These are phyloP conservation scores for Stagonosporopsis tanaceti DNA, from an alignment of 2,329 filamentous ascomycete genomes.

Conservation along the genomic window DNA sequence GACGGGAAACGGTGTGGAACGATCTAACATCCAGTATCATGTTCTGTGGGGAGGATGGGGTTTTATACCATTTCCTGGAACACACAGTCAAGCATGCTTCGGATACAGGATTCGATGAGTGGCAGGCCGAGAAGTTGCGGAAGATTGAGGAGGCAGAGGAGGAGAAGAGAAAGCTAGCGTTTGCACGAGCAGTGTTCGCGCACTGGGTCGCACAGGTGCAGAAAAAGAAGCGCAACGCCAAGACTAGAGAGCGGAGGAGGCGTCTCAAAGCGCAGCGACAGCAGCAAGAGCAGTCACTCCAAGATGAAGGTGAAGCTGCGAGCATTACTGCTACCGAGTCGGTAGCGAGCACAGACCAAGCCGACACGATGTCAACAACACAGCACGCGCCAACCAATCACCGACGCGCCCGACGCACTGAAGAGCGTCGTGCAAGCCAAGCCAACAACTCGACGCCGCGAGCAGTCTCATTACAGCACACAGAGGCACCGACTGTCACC, in stretches of 20 bases:
- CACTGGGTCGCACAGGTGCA: slow-evolving; percentile 35
- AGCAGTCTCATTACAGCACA: slow-evolving; percentile 9
- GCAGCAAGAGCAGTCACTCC: slow-evolving; percentile 17
- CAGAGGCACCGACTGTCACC: slow-evolving; percentile 8
- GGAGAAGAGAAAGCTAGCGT: slow-evolving; percentile 24
- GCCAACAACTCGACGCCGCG: not conserved
- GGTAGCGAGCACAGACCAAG: slow-evolving; percentile 10
- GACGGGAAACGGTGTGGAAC: slow-evolving; percentile 36
- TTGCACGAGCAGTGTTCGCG: slow-evolving; percentile 32
- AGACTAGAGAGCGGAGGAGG: slow-evolving; percentile 34
- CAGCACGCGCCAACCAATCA: slow-evolving; percentile 27
- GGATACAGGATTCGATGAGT: slow-evolving; percentile 39
- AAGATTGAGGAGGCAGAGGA: slow-evolving; percentile 31
- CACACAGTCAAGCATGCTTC: slow-evolving; percentile 48
- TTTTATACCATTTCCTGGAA: slow-evolving; percentile 57
- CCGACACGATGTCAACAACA: slow-evolving; percentile 17
- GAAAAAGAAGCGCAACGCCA: slow-evolving; percentile 35
- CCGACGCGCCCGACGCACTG: slow-evolving; percentile 29
- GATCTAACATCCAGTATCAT: slow-evolving; percentile 50
- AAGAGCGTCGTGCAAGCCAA: slow-evolving; percentile 23
- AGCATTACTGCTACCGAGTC: slow-evolving; percentile 12
- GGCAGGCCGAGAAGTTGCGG: slow-evolving; percentile 41
- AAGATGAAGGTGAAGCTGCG: slow-evolving; percentile 13
- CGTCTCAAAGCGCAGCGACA: slow-evolving; percentile 35
- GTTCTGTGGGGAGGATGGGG: slow-evolving; percentile 49